These are phyloP conservation scores for Hura crepitans DNA, from an alignment of 441 rosid species.

Conservation along the genomic window DNA sequence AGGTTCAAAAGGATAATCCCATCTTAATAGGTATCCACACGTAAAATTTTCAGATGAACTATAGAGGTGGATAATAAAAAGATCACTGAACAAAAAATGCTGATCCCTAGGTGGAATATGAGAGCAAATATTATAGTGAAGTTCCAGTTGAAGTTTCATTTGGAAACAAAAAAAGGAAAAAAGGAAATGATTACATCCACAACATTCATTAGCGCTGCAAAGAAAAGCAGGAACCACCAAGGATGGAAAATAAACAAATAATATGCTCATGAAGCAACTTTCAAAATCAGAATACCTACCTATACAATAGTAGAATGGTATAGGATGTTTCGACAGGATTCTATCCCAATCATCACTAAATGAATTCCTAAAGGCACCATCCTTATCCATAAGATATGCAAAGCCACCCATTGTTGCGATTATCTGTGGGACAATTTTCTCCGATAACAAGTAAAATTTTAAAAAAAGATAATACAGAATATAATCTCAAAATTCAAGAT, in stretches of 20 bases:
- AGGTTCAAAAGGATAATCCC: background rate
- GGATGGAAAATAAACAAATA: background rate
- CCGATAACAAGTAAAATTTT: background rate
- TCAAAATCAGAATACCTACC: constrained; percentile 38
- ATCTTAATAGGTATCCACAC: background rate
- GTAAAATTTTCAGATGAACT: background rate
- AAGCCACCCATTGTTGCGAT: constrained; percentile 74
- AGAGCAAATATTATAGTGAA: background rate
- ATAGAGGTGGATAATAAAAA: background rate
- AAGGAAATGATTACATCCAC: background rate
- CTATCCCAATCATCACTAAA: constrained; percentile 98
- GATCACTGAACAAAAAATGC: background rate
- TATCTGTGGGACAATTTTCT: constrained; percentile 36
- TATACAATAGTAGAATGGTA: constrained; percentile 92
- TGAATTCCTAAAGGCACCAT: constrained; percentile 84
- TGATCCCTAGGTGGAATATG: background rate
- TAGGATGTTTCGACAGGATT: constrained; percentile 83
- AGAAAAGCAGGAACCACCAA: background rate
- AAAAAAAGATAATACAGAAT: background rate
- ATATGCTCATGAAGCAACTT: background rate
- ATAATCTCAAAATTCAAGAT: background rate
- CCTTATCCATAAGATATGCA: constrained; percentile 89
- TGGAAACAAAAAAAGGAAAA: background rate
- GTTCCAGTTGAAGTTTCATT: background rate
- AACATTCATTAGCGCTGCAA: background rate